phyloP scores from a whole-genome alignment of 768 basidiomycete genomes.

The Symmetrospora coprosmae region DNA sequence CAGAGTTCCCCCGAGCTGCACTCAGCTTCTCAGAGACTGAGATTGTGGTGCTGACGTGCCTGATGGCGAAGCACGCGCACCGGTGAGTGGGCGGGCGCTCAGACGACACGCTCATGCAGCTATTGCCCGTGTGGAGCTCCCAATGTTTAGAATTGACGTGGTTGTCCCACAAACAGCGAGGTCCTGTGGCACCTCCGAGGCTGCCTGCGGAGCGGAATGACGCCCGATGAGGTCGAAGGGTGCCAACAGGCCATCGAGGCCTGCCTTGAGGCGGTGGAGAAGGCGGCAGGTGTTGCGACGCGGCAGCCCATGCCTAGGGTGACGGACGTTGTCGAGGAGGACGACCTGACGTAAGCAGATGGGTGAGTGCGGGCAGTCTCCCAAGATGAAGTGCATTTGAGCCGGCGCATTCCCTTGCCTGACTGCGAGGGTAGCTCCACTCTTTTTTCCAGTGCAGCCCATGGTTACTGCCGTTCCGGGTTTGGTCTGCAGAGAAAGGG shows the following conservation, averaged over 20 bases:
- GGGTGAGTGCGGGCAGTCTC: too few relatives aligned
- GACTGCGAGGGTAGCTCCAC: too few relatives aligned
- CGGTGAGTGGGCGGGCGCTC: too few relatives aligned
- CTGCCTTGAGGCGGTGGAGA: conserved; percentile 19
- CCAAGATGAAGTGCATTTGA: too few relatives aligned
- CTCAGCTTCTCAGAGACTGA: not conserved
- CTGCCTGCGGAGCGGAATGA: conserved; percentile 25
- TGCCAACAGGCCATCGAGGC: conserved; percentile 22
- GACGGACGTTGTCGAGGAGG: conserved; percentile 14
- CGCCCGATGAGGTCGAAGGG: conserved; percentile 22
- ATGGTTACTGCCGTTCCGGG: too few relatives aligned
- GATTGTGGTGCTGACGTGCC: conserved; percentile 1
- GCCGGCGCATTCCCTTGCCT: too few relatives aligned
- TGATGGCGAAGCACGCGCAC: conserved; percentile 8
- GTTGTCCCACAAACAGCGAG: conserved; percentile 26
- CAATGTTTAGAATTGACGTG: conserved; percentile 21
- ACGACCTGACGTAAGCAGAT: too few relatives aligned
- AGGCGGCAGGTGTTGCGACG: not conserved
- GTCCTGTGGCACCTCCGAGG: conserved; percentile 30
- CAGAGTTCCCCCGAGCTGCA: not conserved
- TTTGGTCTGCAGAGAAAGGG: too few relatives aligned
- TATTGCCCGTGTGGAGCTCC: conserved; percentile 2
- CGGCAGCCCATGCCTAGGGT: conserved; percentile 25
- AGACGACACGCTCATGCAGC: conserved; percentile 22
- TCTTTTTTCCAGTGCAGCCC: too few relatives aligned